Evolutionary conservation across 257 asterid species (phyloP), one percentile per base, ranked within the genome.

Genomic region (Solanum sejunctum): DNA sequence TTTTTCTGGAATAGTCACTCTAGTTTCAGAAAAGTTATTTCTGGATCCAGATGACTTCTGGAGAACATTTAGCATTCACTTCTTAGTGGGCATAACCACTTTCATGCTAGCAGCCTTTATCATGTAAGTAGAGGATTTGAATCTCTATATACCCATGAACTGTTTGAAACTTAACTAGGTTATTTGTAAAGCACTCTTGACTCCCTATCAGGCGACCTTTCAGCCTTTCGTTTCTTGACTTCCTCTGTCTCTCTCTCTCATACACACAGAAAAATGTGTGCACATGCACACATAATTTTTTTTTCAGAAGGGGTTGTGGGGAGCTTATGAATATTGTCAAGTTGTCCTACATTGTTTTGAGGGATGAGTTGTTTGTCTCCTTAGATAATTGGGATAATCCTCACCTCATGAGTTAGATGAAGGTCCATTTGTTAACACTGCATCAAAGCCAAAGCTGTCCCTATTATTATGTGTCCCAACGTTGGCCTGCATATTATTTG

Each of bases 1-100:
- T 66, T 84, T 92, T 88, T 93, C 98, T 43, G 93, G 98, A 60
- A 81, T 89, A 23, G 89, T 92, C 82, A 95, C 97, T 20, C 89
- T 92, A 87, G 71, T 93, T 86, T 91, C 93, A 70, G 95, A 94
- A 90, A 89, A 85, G 88, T 81, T 89, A 51, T 90, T 91, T 88
- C 88, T 97, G 85, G 88, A 95, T 90, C 91, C 90, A 45, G 93
- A 93, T 71, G 88, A 94, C 84, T 97, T 97, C 89, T 95, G 96
- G 98, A 58, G 89, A 70, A 94, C 96, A 58, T 93, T 95, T 86
- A 79, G 90, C 7, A 21, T 90, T 80, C 99, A 97, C 90, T 90
- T 95, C 87, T 90, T 88, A 60, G 88, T 92, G 80, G 99, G 98
- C 54, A 69, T 93, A 26, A 77, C 88, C 26, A 93, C 97, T 89